A percentile compares a stretch with the other conserved stretches of the same genome.
These are phyloP conservation scores for Saccharomyces eubayanus DNA, from an alignment of 805 yeast species.

Conservation along the genomic window DNA sequence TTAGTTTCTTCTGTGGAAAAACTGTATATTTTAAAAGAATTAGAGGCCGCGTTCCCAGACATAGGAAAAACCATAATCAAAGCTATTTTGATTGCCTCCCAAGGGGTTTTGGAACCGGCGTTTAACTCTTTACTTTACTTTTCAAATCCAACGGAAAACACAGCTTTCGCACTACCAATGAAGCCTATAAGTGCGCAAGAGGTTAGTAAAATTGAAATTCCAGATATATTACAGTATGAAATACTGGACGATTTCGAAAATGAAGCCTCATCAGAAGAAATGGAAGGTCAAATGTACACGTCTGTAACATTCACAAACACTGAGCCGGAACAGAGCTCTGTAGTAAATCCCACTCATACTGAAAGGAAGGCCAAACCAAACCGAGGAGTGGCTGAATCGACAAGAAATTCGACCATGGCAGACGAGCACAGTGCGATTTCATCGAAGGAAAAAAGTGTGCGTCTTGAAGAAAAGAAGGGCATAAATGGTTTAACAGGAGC, in stretches of 20 bases:
- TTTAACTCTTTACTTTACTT: slow-evolving; percentile 78
- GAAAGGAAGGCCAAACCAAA: neutral
- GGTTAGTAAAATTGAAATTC: neutral
- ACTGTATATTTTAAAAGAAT: slow-evolving; percentile 34
- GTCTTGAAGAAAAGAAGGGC: neutral
- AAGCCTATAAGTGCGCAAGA: slow-evolving; percentile 15
- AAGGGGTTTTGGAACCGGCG: slow-evolving; percentile 73
- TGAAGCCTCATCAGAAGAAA: slow-evolving; percentile 2
- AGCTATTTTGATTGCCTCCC: slow-evolving; percentile 79
- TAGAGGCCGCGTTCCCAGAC: slow-evolving; percentile 80
- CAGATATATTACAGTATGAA: neutral
- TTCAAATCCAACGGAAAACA: slow-evolving; percentile 56
- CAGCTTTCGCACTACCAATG: slow-evolving; percentile 43
- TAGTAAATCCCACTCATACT: neutral
- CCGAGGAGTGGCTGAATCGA: neutral
- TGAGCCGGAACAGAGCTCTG: neutral
- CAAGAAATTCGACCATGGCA: neutral
- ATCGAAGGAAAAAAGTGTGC: neutral
- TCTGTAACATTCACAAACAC: neutral
- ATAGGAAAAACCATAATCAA: slow-evolving; percentile 61
- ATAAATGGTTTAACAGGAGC: neutral
- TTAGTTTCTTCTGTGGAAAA: neutral
- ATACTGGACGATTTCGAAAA: neutral
- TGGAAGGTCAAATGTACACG: neutral
- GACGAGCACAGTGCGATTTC: neutral